Conservation (phyloP, 2,329 filamentous ascomycete genomes). For the Neonectria hederae region DNA sequence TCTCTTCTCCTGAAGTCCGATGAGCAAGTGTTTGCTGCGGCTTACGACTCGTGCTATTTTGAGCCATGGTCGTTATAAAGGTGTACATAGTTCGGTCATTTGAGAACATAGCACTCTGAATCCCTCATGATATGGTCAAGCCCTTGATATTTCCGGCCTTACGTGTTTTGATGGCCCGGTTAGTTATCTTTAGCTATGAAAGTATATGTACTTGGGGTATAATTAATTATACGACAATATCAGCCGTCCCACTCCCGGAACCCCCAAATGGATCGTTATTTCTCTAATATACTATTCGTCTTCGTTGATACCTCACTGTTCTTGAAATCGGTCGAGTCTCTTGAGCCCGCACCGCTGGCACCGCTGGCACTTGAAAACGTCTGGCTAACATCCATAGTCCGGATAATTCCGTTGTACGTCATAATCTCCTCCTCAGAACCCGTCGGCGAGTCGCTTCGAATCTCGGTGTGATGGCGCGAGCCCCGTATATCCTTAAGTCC, state of each 20-base stretch:
- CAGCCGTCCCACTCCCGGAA: neutral
- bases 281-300: conserved; percentile 3
- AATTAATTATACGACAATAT: neutral
- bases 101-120: neutral
- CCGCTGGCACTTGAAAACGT: conserved; percentile 14
- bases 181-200: neutral
- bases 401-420: conserved; percentile 49
- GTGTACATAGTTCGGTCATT: neutral
- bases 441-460: conserved; percentile 46
- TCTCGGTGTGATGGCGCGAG: conserved; percentile 40
- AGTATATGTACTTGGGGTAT: no score
- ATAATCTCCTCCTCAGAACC: conserved; percentile 51
- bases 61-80: neutral
- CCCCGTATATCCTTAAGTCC: conserved; percentile 40
- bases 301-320: conserved; percentile 4
- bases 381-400: conserved; percentile 24
- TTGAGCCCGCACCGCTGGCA: conserved; percentile 9
- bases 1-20: neutral
- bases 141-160: neutral
- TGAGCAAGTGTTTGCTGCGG: neutral
- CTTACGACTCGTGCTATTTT: neutral
- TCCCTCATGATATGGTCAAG: neutral
- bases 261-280: neutral
- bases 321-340: conserved; percentile 12
- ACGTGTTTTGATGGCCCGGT: no score